These are phyloP conservation scores for Fusarium sp. DNA, from an alignment of 2,329 filamentous ascomycete genomes.

Conservation along the genomic window DNA sequence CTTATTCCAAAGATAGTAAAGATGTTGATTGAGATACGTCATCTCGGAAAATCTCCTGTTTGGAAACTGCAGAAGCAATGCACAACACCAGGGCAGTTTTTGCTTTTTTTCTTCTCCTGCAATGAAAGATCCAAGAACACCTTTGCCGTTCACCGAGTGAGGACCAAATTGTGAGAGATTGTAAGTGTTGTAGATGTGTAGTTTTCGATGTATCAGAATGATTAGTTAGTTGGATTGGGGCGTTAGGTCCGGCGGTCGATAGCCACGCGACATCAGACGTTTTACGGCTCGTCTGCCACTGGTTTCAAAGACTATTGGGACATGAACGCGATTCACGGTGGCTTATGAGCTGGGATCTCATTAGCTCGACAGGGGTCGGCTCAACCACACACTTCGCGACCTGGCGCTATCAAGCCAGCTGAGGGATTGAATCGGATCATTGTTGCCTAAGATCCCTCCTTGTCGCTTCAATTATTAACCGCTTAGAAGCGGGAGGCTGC, in stretches of 20 bases:
- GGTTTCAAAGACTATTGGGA: constrained; percentile 23
- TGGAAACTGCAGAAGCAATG: constrained; percentile 16
- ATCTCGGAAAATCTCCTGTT: constrained; percentile 5
- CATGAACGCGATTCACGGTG: constrained; percentile 13
- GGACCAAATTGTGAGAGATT: not conserved
- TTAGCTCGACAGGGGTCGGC: constrained; percentile 20
- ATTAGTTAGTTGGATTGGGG: not conserved
- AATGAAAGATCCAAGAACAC: not conserved
- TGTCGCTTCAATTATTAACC: constrained; percentile 2
- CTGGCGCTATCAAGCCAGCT: not conserved
- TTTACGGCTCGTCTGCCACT: constrained; percentile 7
- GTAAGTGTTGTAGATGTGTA: not conserved
- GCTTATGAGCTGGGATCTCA: constrained; percentile 8
- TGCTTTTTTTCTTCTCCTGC: constrained; percentile 12
- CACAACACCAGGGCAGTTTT: constrained; percentile 1
- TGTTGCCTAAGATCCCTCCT: not conserved
- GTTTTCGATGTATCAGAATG: constrained; percentile 18
- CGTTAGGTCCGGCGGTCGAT: constrained; percentile 8
- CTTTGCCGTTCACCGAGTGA: not conserved
- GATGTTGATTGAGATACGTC: constrained; percentile 5
- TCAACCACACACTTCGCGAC: not conserved
- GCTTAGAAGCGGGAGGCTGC: constrained; percentile 35
- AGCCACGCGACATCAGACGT: constrained; percentile 5
- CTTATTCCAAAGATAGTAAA: not conserved
- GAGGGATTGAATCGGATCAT: constrained; percentile 16